These are phyloP conservation scores for Cucurbita maxima DNA, from an alignment of 306 rosid species.

Conservation along the genomic window DNA sequence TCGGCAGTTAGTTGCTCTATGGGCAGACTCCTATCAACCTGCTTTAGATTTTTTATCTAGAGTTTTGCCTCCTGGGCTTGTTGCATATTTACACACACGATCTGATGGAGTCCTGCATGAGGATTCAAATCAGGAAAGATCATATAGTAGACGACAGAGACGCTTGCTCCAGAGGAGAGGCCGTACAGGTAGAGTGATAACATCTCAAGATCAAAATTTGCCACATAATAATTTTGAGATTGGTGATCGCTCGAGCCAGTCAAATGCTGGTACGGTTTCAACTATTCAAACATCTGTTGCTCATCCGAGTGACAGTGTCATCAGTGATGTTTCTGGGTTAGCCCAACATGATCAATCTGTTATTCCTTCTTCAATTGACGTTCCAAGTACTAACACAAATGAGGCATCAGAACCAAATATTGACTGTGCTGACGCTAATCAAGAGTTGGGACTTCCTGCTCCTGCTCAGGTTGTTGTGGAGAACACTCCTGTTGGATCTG, in stretches of 20 bases:
- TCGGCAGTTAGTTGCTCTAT: conserved; percentile 94
- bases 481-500: conserved; percentile 94
- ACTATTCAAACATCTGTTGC: conserved; percentile 39
- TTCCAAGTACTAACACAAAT: conserved; percentile 22
- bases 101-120: conserved; percentile 52
- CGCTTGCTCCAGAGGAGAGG: conserved; percentile 86
- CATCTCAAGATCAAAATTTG: conserved; percentile 59
- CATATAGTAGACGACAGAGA: conserved; percentile 59
- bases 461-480: conserved; percentile 99
- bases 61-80: conserved; percentile 96
- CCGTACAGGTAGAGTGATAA: conserved; percentile 59
- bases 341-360: conserved; percentile 33
- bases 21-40: conserved; percentile 99
- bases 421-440: conserved; percentile 43
- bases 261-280: conserved; percentile 39
- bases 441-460: conserved; percentile 68
- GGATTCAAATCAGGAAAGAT: conserved; percentile 58
- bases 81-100: conserved; percentile 93
- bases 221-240: conserved; percentile 51
- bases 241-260: conserved; percentile 48
- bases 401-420: conserved; percentile 36
- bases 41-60: conserved; percentile 82
- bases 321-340: conserved; percentile 29
- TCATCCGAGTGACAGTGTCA: conserved; percentile 37
- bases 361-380: conserved; percentile 26